Conservation (phyloP, 176 grass and related monocot genomes). For the Rhynchospora tenuis region DNA sequence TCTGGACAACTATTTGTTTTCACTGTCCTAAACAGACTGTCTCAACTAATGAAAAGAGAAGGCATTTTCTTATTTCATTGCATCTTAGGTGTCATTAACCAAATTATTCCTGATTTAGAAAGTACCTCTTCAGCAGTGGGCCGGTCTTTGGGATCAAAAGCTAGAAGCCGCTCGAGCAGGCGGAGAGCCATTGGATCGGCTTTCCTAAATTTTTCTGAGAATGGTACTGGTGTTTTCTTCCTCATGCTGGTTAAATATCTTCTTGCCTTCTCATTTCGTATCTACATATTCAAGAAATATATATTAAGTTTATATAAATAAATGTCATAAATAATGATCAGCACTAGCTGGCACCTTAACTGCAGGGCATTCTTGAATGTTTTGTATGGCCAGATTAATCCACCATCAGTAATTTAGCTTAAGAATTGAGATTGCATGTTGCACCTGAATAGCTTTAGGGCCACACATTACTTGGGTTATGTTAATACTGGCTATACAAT, state of each 20-base stretch:
- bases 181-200: conserved; percentile 65
- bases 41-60: not conserved
- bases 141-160: conserved; percentile 91
- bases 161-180: conserved; percentile 74
- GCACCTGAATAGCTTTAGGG: not conserved
- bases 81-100: not conserved
- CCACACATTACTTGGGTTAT: not conserved
- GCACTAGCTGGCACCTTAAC: not conserved
- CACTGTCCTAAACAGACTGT: not conserved
- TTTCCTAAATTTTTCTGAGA: conserved; percentile 52
- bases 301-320: not conserved
- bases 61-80: not conserved
- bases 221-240: conserved; percentile 52
- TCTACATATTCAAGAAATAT: conserved; percentile 39
- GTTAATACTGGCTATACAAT: not conserved
- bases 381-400: not conserved
- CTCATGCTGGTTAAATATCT: conserved; percentile 57
- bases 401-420: not conserved
- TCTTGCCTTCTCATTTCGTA: conserved; percentile 76
- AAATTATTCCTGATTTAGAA: not conserved
- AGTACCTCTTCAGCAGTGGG: conserved; percentile 81
- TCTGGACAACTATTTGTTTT: not conserved
- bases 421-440: not conserved
- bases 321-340: not conserved
- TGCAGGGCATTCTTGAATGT: not conserved